These are phyloP conservation scores for Curvularia lunata DNA, from an alignment of 2,329 filamentous ascomycete species.

Conservation along the genomic window DNA sequence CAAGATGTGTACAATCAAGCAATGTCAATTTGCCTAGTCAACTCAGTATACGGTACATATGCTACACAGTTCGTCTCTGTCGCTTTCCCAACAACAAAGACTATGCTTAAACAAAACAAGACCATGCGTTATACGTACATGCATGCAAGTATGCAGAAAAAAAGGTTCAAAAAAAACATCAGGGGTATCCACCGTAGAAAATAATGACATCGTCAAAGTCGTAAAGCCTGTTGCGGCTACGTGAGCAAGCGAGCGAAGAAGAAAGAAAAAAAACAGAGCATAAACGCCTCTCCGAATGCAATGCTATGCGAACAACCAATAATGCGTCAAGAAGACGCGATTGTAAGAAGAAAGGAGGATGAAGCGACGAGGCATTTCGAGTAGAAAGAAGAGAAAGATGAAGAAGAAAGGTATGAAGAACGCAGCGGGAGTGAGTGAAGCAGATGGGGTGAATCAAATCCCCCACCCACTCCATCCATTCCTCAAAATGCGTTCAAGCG, in stretches of 20 bases:
- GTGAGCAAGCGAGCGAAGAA: neutral
- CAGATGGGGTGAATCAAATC: slow-evolving; percentile 22
- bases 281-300: neutral
- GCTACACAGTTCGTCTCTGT: neutral
- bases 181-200: neutral
- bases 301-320: neutral
- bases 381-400: neutral
- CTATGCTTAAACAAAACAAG: neutral
- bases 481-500: slow-evolving; percentile 39
- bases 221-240: neutral
- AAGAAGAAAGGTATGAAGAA: neutral
- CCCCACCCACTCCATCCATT: slow-evolving; percentile 41
- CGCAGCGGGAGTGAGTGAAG: neutral
- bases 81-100: neutral
- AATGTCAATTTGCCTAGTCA: neutral
- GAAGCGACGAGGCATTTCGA: neutral
- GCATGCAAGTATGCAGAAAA: neutral
- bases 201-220: neutral
- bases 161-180: neutral
- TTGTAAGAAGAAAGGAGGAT: neutral
- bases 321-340: neutral
- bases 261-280: neutral
- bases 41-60: neutral
- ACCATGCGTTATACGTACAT: neutral
- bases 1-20: neutral